Evolutionary conservation across 345 rosid genomes (phyloP).

Genomic region (Lepidium africanum): DNA sequence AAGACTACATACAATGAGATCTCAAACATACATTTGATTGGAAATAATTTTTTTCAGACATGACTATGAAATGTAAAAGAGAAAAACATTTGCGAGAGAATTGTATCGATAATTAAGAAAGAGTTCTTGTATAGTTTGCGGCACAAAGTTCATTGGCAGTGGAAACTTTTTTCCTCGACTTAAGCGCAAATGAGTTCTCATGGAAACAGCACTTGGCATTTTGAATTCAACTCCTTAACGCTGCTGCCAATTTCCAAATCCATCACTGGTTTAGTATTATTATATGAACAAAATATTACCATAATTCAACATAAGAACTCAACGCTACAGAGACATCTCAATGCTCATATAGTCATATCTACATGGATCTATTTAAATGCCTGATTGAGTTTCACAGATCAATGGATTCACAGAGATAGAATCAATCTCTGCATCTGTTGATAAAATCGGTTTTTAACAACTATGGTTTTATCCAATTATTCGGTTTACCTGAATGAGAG

Average conservation of each 20-base stretch:
- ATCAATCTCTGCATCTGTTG: neutral
- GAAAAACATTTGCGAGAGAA: neutral
- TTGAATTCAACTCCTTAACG: slow-evolving; percentile 7
- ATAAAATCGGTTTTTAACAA: neutral
- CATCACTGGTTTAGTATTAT: neutral
- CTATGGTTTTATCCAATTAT: neutral
- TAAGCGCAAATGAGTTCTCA: neutral
- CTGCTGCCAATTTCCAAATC: neutral
- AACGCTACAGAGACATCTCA: neutral
- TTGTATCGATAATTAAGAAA: neutral
- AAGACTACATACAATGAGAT: neutral
- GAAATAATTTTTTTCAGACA: neutral
- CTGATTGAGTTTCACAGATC: neutral
- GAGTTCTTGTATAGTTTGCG: neutral
- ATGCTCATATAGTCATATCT: slow-evolving; percentile 1
- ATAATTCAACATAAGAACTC: neutral
- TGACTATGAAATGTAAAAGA: neutral
- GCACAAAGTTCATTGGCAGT: neutral
- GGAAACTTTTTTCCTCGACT: neutral
- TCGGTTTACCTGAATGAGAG: slow-evolving; percentile 43
- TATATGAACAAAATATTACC: neutral
- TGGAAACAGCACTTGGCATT: neutral
- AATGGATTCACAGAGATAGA: neutral
- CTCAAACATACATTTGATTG: neutral
- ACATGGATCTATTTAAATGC: neutral